Evolutionary conservation across 2,329 filamentous ascomycete species (phyloP).

Genomic region (Aspergillus sp.): DNA sequence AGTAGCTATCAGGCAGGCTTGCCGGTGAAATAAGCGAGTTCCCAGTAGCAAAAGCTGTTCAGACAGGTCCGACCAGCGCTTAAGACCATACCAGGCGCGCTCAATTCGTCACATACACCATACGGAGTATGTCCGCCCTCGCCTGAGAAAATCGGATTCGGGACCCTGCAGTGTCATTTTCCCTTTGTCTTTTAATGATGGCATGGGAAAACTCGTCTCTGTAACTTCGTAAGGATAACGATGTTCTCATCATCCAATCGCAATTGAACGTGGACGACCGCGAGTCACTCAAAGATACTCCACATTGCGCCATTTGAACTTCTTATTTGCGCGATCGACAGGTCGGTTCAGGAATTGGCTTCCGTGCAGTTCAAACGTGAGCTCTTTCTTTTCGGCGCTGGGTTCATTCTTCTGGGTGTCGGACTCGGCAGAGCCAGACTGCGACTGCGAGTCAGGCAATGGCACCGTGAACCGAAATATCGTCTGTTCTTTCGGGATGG

Average conservation of each 20-base stretch:
- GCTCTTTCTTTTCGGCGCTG: constrained; percentile 35
- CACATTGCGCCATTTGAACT: constrained; percentile 84
- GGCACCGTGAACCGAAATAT: constrained; percentile 77
- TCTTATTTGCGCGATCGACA: constrained; percentile 82
- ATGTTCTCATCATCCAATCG: neutral
- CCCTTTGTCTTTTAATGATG: too few species aligned
- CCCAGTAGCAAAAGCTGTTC: too few species aligned
- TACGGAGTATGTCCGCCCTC: too few species aligned
- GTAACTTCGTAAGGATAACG: neutral
- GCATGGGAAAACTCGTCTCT: too few species aligned
- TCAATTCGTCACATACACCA: too few species aligned
- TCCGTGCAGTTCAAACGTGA: constrained; percentile 83
- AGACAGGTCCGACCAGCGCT: too few species aligned
- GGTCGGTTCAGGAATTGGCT: constrained; percentile 82
- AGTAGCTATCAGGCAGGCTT: neutral
- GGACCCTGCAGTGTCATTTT: too few species aligned
- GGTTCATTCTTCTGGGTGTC: constrained; percentile 12
- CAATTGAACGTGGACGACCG: neutral
- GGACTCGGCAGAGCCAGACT: constrained; percentile 19
- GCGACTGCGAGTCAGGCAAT: constrained; percentile 27
- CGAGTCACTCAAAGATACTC: constrained; percentile 61
- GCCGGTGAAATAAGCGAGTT: too few species aligned
- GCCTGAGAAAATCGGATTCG: too few species aligned
- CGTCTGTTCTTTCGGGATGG: constrained; percentile 86
- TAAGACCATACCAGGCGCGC: too few species aligned